Conservation (phyloP, 73 alveolate species). For the Uronychia binucleata region DNA sequence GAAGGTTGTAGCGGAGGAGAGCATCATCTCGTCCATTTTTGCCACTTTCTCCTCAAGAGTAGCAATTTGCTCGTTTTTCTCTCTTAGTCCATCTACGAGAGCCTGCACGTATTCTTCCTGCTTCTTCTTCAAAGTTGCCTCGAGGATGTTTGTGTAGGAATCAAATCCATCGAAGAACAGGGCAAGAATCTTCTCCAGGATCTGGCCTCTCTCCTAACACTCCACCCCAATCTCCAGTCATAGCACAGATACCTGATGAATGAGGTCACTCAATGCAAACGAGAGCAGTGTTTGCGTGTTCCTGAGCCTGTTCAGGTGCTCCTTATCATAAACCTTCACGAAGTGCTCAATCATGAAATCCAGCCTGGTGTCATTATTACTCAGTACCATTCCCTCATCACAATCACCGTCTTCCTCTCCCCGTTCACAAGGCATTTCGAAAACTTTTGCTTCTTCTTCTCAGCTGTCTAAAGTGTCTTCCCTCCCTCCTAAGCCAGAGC, state of each 20-base stretch:
- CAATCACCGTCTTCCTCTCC: background rate
- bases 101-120: background rate
- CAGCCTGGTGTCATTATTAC: background rate
- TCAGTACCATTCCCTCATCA: background rate
- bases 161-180: constrained; percentile 1
- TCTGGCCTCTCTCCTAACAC: background rate
- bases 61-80: background rate
- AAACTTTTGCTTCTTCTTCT: background rate
- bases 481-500: no score
- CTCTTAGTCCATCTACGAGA: background rate
- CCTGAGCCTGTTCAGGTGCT: background rate
- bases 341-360: background rate
- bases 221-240: background rate
- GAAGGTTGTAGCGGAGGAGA: background rate
- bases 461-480: no score
- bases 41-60: background rate
- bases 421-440: background rate
- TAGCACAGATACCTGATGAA: background rate
- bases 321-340: background rate
- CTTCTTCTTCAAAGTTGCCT: background rate
- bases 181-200: background rate
- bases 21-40: background rate
- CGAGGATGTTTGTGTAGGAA: background rate
- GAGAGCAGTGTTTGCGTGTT: background rate
- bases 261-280: background rate